Conservation (phyloP, 140 eudicot genomes). For the Stevia rebaudiana region DNA sequence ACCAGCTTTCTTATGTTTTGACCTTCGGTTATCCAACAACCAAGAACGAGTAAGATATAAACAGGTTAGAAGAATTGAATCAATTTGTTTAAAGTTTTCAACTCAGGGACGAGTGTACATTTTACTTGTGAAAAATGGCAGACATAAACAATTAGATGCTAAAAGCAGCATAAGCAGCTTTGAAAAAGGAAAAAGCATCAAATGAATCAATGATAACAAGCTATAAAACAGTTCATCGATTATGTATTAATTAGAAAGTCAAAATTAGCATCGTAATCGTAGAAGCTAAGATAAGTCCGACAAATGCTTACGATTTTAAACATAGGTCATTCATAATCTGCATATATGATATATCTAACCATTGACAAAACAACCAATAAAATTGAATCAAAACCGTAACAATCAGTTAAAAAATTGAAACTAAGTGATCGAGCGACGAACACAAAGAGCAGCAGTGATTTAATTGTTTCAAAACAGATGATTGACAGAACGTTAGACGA, state of each 20-base stretch:
- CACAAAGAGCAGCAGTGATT: not conserved
- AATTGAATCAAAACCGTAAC: not conserved
- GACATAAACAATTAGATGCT: not conserved
- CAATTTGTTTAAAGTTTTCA: not conserved
- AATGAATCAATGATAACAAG: not conserved
- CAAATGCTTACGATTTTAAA: not conserved
- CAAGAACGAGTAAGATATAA: not conserved
- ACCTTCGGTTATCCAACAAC: constrained; percentile 24
- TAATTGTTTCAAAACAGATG: not conserved
- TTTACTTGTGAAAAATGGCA: not conserved
- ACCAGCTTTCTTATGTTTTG: constrained; percentile 66
- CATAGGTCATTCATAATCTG: not conserved
- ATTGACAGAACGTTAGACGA: not conserved
- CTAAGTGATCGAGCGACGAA: not conserved
- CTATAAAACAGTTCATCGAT: not conserved
- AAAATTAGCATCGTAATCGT: no score
- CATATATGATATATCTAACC: not conserved
- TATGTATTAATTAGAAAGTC: no score
- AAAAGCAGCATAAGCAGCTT: not conserved
- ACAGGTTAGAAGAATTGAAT: not conserved
- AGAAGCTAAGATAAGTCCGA: not conserved
- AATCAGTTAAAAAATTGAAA: not conserved
- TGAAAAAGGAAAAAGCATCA: no score
- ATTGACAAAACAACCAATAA: not conserved
- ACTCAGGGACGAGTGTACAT: not conserved